phyloP scores from a whole-genome alignment of 2,329 filamentous ascomycete species.

The Grosmannia serpens region DNA sequence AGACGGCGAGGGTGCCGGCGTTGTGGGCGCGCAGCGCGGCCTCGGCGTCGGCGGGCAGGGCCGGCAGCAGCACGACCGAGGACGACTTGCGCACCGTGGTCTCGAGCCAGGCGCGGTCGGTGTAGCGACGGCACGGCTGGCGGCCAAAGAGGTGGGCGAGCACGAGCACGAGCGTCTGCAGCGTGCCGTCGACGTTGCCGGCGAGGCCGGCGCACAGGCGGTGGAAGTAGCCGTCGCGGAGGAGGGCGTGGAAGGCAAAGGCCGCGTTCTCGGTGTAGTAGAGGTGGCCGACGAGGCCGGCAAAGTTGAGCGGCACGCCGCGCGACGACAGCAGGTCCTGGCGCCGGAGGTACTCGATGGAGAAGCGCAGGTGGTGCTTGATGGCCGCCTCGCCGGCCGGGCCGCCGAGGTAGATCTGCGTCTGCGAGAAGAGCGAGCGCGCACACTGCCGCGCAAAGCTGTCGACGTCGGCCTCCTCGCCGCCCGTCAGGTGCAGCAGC shows the following conservation, averaged over 20 bases:
- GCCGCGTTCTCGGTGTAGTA: background rate
- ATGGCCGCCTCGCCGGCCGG: conserved; percentile 56
- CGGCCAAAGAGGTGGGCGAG: background rate
- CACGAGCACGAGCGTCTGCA: background rate
- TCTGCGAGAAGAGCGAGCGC: conserved; percentile 48
- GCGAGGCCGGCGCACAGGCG: background rate
- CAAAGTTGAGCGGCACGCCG: conserved; percentile 61
- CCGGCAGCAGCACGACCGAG: conserved; percentile 54
- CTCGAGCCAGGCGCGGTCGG: conserved; percentile 68
- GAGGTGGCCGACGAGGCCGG: conserved; percentile 50
- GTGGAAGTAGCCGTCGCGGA: background rate
- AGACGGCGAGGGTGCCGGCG: conserved; percentile 51
- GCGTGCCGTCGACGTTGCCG: background rate
- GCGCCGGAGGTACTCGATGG: conserved; percentile 64
- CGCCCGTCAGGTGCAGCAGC: background rate
- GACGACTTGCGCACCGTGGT: conserved; percentile 45
- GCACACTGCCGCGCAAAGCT: conserved; percentile 40
- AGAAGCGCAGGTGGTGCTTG: conserved; percentile 67
- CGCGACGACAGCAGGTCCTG: conserved; percentile 50
- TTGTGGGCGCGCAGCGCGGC: conserved; percentile 51
- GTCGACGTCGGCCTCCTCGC: conserved; percentile 30
- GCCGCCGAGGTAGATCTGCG: conserved; percentile 59
- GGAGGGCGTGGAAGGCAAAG: background rate
- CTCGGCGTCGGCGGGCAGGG: conserved; percentile 45
- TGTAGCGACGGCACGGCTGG: conserved; percentile 35